Percentiles rank a stretch among this genome's conserved stretches.
These are phyloP conservation scores for Lachnellula cervina DNA, from an alignment of 2,329 filamentous ascomycete species.

Conservation along the genomic window DNA sequence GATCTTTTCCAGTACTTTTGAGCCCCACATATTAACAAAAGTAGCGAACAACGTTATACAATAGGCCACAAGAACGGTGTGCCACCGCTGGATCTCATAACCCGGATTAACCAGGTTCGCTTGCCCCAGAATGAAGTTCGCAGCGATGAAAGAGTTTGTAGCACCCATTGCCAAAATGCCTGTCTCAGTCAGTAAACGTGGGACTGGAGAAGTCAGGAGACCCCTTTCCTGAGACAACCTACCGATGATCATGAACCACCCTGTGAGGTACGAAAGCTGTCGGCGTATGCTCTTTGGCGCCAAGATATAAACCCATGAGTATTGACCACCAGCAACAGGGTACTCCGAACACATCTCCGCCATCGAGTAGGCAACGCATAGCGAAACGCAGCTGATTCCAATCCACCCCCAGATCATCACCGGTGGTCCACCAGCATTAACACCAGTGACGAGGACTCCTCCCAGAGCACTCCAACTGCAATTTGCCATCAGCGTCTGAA, in stretches of 20 bases:
- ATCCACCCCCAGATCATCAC: constrained; percentile 57
- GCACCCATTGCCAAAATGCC: constrained; percentile 45
- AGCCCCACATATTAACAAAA: constrained; percentile 44
- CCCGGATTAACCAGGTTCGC: constrained; percentile 47
- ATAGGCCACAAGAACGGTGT: constrained; percentile 50
- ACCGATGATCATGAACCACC: constrained; percentile 46
- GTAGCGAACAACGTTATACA: constrained; percentile 41
- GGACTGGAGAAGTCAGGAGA: not conserved
- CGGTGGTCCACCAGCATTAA: constrained; percentile 50
- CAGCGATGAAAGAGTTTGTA: constrained; percentile 48
- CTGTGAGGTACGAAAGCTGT: constrained; percentile 40
- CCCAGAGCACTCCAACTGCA: constrained; percentile 50
- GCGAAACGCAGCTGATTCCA: constrained; percentile 44
- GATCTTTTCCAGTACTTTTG: constrained; percentile 46
- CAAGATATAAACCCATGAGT: constrained; percentile 53
- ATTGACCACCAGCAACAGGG: constrained; percentile 52
- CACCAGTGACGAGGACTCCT: constrained; percentile 51
- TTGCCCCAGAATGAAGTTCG: constrained; percentile 52
- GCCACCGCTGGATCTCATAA: constrained; percentile 51
- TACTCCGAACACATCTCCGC: constrained; percentile 55
- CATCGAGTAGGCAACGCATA: constrained; percentile 53
- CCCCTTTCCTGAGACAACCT: constrained; percentile 11
- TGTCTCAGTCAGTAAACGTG: not conserved
- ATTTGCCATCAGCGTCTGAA: constrained; percentile 11
- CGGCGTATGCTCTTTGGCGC: constrained; percentile 43